These are phyloP conservation scores for Podaxis rugospora DNA, from an alignment of 768 basidiomycete genomes.

Conservation along the genomic window DNA sequence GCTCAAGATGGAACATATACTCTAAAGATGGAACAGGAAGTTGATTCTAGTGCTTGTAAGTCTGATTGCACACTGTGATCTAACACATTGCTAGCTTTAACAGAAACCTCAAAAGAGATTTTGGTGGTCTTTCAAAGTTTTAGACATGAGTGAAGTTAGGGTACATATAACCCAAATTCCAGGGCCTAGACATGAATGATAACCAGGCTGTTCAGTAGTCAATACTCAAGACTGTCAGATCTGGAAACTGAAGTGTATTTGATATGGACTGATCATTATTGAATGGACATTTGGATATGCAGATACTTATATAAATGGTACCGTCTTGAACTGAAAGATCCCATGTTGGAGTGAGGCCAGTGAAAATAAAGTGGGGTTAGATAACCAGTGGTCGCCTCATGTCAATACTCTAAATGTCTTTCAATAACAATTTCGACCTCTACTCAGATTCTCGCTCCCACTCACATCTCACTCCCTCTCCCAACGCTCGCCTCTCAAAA, in stretches of 20 bases:
- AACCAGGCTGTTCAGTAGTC: constrained; percentile 17
- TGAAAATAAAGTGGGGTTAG: not conserved
- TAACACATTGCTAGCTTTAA: constrained; percentile 25
- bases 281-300: too few relatives aligned
- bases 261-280: too few relatives aligned
- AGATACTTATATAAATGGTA: not conserved
- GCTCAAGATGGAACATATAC: constrained; percentile 22
- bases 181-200: constrained; percentile 23
- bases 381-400: too few relatives aligned
- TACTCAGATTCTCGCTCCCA: too few relatives aligned
- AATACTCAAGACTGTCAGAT: constrained; percentile 21
- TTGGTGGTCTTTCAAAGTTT: constrained; percentile 28
- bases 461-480: too few relatives aligned
- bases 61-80: not conserved
- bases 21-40: constrained; percentile 9
- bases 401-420: too few relatives aligned
- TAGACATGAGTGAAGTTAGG: constrained; percentile 22
- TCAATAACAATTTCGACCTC: too few relatives aligned
- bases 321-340: constrained; percentile 1
- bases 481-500: too few relatives aligned
- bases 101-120: constrained; percentile 28
- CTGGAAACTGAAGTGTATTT: not conserved
- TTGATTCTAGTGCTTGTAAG: constrained; percentile 25
- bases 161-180: constrained; percentile 44
- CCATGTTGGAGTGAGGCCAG: not conserved